Evolutionary conservation across 805 yeast genomes (phyloP), one percentile per base, ranked within the genome.

Genomic region (Zygoascus ofunaensis): DNA sequence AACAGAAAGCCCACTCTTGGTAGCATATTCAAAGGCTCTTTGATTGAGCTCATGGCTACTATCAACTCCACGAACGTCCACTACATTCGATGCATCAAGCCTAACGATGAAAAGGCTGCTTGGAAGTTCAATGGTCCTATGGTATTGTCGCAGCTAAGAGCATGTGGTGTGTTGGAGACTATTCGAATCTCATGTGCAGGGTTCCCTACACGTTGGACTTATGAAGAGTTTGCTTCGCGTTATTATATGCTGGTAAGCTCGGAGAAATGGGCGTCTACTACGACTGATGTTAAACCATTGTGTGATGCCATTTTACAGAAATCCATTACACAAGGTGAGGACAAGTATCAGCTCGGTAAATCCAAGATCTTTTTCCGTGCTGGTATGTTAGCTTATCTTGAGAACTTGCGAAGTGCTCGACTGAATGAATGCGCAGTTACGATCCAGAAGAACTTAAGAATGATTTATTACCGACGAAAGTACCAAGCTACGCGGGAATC

Each of bases 151-250:
- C 98, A 90, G 65, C 73, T 90, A 50, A 77, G 98, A 61, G 98
- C 98, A 4, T 90, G 98, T 72, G 98, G 98, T 82, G 97, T 90
- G 39, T 71, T 90, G 54, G 98, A 92, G 62, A 92, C 98, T 1
- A 90, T 90, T 59, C 73, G 95, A 58, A 90, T 90, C 39, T 89
- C 97, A 1, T 89, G 97, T 68, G 97, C 95, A 41, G 98, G 98
- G 34, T 90, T 89, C 74, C 98, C 98, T 15, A 82, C 96, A 0
- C 74, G 97, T 60, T 87, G 96, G 87, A 78, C 95, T 2, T 92
- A 87, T 60, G 87, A 81, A 42, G 97, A 92, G 60, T 90, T 90
- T 69, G 94, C 87, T 17, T 76, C 80, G 50, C 77, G 96, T 58
- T 90, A 87, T 62, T 90, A 87, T 58, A 79, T 89, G 58, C 71